phyloP scores from a whole-genome alignment of 805 yeast species.

The Saccharomycopsis schoenii region DNA sequence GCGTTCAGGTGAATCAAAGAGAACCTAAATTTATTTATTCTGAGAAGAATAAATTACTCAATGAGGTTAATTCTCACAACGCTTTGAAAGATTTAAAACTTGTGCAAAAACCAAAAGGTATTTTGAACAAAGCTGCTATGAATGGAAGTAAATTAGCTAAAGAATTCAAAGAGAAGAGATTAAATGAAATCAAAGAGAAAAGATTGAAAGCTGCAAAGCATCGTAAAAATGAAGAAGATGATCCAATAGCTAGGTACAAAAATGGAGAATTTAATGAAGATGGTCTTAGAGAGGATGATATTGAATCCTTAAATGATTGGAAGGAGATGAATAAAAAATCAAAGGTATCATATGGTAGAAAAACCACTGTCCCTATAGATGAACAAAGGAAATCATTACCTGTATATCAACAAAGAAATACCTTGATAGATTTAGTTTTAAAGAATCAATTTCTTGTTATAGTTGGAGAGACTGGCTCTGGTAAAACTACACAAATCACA shows the following conservation, averaged over 20 bases:
- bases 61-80: conserved; percentile 22
- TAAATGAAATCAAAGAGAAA: conserved; percentile 36
- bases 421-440: conserved; percentile 48
- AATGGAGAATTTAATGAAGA: background rate
- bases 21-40: conserved; percentile 56
- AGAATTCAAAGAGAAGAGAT: conserved; percentile 51
- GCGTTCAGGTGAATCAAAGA: conserved; percentile 60
- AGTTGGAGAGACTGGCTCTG: conserved; percentile 95
- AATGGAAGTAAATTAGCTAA: conserved; percentile 60
- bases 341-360: conserved; percentile 20
- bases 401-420: conserved; percentile 51
- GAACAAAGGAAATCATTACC: conserved; percentile 59
- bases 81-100: conserved; percentile 42
- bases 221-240: conserved; percentile 21
- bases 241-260: conserved; percentile 2
- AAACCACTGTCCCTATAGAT: conserved; percentile 31
- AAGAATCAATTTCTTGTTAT: conserved; percentile 77
- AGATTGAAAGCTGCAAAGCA: conserved; percentile 27
- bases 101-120: conserved; percentile 70
- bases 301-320: conserved; percentile 9
- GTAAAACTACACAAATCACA: conserved; percentile 89
- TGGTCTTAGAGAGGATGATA: conserved; percentile 17
- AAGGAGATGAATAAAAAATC: conserved; percentile 11
- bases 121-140: conserved; percentile 65
- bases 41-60: conserved; percentile 13